Percentiles rank a stretch among this genome's conserved stretches.
These are phyloP conservation scores for Stromatinia cepivora DNA, from an alignment of 2,329 filamentous ascomycete genomes.

Conservation along the genomic window DNA sequence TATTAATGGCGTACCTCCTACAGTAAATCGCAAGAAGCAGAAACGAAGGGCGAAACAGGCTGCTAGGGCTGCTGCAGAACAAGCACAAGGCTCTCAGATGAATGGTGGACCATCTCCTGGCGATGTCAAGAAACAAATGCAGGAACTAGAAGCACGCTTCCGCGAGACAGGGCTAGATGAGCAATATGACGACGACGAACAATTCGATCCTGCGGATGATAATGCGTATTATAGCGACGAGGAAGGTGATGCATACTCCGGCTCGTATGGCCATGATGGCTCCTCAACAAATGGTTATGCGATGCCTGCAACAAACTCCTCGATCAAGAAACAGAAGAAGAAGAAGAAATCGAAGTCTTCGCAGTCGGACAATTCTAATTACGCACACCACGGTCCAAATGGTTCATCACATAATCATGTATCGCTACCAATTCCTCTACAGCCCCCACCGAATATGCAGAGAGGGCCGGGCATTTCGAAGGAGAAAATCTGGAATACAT, in stretches of 20 bases:
- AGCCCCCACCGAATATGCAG: constrained; percentile 44
- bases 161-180: constrained; percentile 37
- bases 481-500: constrained; percentile 97
- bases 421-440: constrained; percentile 41
- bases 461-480: constrained; percentile 45
- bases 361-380: constrained; percentile 34
- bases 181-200: constrained; percentile 38
- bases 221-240: constrained; percentile 59
- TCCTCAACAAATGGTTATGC: constrained; percentile 40
- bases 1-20: constrained; percentile 44
- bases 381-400: constrained; percentile 31
- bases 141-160: constrained; percentile 37
- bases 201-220: constrained; percentile 50
- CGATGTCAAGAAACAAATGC: constrained; percentile 34
- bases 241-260: constrained; percentile 43
- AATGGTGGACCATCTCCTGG: constrained; percentile 31
- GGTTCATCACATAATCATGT: constrained; percentile 37
- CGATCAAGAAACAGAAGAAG: constrained; percentile 44
- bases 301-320: constrained; percentile 31
- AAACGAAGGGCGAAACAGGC: constrained; percentile 80
- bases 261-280: constrained; percentile 39
- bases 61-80: constrained; percentile 40
- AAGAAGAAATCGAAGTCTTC: constrained; percentile 43
- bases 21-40: constrained; percentile 90
- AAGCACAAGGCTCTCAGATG: constrained; percentile 28